Evolutionary conservation across 208 protist genomes (phyloP).

Genomic region (Leishmania amazonensis): DNA sequence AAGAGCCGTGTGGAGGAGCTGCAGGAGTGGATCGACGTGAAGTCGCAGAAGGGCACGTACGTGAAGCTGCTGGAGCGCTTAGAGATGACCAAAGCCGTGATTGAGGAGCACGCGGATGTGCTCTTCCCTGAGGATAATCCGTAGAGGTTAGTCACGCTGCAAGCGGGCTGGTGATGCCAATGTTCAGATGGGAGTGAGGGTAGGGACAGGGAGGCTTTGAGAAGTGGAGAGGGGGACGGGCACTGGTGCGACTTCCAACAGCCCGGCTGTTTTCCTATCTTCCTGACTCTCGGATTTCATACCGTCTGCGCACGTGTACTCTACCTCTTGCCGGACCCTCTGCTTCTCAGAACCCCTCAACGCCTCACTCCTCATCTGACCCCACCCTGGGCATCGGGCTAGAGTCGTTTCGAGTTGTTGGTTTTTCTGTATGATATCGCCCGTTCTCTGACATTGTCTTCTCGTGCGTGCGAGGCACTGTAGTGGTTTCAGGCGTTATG

Average conservation of each 20-base stretch:
- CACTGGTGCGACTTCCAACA: neutral
- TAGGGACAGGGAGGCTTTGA: neutral
- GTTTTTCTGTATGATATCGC: neutral
- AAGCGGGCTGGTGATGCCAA: neutral
- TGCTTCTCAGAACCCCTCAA: neutral
- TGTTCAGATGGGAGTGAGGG: neutral
- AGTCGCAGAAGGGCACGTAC: slow-evolving; percentile 75
- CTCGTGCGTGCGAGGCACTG: neutral
- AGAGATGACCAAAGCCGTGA: slow-evolving; percentile 53
- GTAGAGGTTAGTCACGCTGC: neutral
- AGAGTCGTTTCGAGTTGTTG: neutral
- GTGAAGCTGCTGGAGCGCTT: slow-evolving; percentile 62
- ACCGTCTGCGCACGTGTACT: neutral
- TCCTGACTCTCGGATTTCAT: neutral
- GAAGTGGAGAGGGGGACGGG: neutral
- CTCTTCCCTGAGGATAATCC: slow-evolving; percentile 52
- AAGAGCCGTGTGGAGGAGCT: slow-evolving; percentile 72
- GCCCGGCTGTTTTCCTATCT: neutral
- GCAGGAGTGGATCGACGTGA: slow-evolving; percentile 81
- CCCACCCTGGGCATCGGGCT: neutral
- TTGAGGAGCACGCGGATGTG: slow-evolving; percentile 63
- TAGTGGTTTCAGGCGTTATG: neutral
- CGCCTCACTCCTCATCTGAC: neutral
- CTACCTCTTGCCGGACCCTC: neutral
- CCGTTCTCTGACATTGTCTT: neutral